Evolutionary conservation across 495 filamentous ascomycete species (phyloP).

Genomic region (Amphirosellinia nigrospora): DNA sequence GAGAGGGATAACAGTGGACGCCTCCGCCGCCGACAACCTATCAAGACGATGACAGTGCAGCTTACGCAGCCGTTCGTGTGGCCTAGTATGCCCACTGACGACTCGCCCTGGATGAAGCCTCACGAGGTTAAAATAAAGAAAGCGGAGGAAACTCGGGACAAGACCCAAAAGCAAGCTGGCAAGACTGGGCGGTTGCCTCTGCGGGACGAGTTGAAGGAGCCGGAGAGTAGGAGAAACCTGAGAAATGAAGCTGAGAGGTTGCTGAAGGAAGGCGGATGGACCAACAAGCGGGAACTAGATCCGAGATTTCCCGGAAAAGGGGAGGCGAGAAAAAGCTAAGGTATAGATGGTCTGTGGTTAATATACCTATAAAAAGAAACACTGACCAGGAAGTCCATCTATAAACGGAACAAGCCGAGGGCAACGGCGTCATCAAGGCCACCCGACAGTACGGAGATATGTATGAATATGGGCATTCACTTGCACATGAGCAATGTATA

Average conservation of each 20-base stretch:
- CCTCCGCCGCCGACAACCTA: conserved; percentile 65
- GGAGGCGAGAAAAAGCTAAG: conserved; percentile 21
- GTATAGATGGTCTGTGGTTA: not conserved
- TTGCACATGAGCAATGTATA: not conserved
- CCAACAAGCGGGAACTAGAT: conserved; percentile 37
- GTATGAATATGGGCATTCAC: conserved; percentile 32
- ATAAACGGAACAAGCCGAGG: not conserved
- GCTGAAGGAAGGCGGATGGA: conserved; percentile 52
- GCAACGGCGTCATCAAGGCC: not conserved
- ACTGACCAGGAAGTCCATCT: not conserved
- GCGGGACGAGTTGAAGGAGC: conserved; percentile 43
- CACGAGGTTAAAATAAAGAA: conserved; percentile 59
- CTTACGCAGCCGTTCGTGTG: conserved; percentile 83
- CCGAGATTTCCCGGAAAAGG: conserved; percentile 40
- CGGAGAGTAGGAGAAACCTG: conserved; percentile 45
- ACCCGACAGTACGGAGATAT: not conserved
- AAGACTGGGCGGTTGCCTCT: conserved; percentile 30
- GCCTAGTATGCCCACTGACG: conserved; percentile 52
- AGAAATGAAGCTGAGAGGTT: conserved; percentile 65
- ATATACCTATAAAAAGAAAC: not conserved
- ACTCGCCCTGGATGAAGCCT: conserved; percentile 5
- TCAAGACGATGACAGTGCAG: conserved; percentile 93
- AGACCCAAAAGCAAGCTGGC: fast-evolving
- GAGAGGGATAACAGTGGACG: conserved; percentile 47
- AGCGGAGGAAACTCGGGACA: conserved; percentile 32